Evolutionary conservation across 176 grass and related monocot genomes (phyloP).

Genomic region (Aegilops bicornis): DNA sequence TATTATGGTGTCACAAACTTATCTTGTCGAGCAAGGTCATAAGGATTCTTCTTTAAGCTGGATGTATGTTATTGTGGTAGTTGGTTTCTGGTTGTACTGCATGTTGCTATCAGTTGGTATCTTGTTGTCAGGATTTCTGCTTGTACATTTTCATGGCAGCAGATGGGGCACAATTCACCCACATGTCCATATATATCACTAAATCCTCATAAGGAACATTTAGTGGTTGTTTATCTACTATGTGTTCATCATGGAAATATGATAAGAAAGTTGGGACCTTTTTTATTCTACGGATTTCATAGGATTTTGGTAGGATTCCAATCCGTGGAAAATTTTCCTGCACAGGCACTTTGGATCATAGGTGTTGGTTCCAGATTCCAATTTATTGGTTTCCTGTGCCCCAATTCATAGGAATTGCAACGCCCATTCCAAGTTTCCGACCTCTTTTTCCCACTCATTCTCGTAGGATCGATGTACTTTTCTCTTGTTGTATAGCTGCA

Average conservation of each 20-base stretch:
- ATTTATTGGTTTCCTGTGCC: background rate
- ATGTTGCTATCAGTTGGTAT: constrained; percentile 7
- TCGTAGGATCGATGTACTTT: background rate
- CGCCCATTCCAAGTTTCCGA: background rate
- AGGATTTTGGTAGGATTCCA: background rate
- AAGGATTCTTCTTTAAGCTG: background rate
- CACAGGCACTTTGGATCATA: background rate
- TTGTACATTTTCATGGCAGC: background rate
- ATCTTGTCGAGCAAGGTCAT: background rate
- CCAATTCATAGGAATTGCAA: too few relatives aligned
- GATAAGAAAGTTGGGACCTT: background rate
- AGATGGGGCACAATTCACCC: background rate
- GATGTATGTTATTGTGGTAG: constrained; percentile 16
- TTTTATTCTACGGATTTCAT: background rate
- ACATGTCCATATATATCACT: background rate
- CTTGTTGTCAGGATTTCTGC: background rate
- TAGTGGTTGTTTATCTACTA: background rate
- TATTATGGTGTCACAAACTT: background rate
- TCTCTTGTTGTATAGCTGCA: background rate
- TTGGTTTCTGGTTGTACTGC: background rate
- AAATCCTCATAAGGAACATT: background rate
- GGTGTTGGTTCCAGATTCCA: background rate
- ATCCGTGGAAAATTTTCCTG: background rate
- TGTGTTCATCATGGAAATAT: background rate
- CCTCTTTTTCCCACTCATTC: background rate